Conservation (phyloP, 768 basidiomycete species). For the Phanerochaete carnosa region DNA sequence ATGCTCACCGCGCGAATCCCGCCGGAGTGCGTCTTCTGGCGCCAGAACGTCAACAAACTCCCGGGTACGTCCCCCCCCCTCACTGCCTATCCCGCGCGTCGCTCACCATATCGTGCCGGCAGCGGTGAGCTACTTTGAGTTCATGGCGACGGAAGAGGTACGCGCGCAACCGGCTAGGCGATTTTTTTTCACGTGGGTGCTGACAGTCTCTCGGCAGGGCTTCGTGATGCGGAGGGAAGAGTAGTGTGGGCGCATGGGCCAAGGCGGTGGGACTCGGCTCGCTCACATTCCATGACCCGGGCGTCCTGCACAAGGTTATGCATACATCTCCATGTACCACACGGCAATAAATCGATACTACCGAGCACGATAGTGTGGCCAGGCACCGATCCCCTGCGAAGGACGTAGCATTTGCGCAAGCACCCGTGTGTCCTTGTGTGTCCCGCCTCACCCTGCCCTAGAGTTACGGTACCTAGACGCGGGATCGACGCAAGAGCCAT, state of each 20-base stretch:
- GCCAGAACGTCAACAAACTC: constrained; percentile 7
- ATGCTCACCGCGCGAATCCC: not conserved
- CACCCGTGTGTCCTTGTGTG: no score
- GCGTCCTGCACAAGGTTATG: no score
- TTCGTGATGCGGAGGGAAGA: not conserved
- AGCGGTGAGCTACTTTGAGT: not conserved
- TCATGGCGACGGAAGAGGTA: not conserved
- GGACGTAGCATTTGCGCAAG: no score
- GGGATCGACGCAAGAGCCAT: no score
- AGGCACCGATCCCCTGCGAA: no score
- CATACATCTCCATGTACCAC: no score
- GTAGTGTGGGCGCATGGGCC: not conserved
- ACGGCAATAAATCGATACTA: no score
- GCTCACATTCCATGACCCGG: no score
- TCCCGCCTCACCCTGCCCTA: no score
- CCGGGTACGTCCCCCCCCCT: not conserved
- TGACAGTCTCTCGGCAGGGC: not conserved
- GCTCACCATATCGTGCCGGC: no score
- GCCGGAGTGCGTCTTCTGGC: constrained; percentile 5
- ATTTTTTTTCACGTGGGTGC: not conserved
- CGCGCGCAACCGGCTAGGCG: not conserved
- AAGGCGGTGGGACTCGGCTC: not conserved
- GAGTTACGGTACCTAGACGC: no score
- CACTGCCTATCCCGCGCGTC: not conserved
- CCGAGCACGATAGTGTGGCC: no score